Evolutionary conservation across 257 asterid species (phyloP).

Genomic region (Lithospermum erythrorhizon): DNA sequence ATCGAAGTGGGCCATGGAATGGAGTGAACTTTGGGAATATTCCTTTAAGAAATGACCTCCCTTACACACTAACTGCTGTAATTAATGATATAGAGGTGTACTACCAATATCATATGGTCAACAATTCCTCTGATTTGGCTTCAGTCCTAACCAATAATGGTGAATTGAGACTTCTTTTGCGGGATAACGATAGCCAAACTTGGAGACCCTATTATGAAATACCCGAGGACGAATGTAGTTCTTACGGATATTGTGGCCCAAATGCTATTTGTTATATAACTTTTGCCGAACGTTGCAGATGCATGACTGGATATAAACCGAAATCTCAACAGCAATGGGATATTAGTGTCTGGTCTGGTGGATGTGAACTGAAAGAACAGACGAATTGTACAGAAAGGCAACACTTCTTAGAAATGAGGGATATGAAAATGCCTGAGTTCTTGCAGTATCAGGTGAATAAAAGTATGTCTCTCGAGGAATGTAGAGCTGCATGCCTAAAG

Average conservation of each 20-base stretch:
- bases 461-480: conserved; percentile 19
- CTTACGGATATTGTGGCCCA: conserved; percentile 15
- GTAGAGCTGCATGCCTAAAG: conserved; percentile 10
- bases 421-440: conserved; percentile 21
- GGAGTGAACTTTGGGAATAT: conserved; percentile 4
- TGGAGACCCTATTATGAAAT: conserved; percentile 13
- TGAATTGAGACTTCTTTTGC: not conserved
- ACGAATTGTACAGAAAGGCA: conserved; percentile 19
- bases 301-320: conserved; percentile 19
- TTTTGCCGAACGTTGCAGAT: conserved; percentile 14
- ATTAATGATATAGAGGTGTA: conserved; percentile 6
- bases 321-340: conserved; percentile 16
- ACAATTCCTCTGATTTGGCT: not conserved
- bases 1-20: conserved; percentile 12
- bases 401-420: conserved; percentile 12
- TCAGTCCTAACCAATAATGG: not conserved
- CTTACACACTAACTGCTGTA: not conserved
- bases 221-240: conserved; percentile 26
- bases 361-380: conserved; percentile 19
- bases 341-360: conserved; percentile 19
- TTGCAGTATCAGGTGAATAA: conserved; percentile 9
- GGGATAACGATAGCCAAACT: conserved; percentile 18
- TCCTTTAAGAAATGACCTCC: not conserved
- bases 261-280: conserved; percentile 15
- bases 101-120: not conserved